phyloP scores from a whole-genome alignment of 2,329 filamentous ascomycete genomes.

The Intubia oerlemansii region DNA sequence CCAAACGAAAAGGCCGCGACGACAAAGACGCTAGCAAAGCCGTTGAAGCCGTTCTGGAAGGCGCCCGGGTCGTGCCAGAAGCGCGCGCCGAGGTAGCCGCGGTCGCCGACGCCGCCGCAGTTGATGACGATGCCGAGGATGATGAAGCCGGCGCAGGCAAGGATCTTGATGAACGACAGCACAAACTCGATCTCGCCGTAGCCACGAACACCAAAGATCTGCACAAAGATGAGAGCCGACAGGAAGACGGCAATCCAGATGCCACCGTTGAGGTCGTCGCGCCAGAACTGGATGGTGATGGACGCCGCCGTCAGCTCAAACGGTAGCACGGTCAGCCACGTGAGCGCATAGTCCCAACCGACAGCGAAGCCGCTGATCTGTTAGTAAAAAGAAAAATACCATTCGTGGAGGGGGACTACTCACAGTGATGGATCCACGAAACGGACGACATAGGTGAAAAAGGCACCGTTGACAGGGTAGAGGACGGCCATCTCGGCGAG shows the following conservation, averaged over 20 bases:
- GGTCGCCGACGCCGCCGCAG: constrained; percentile 30
- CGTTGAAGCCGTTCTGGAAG: constrained; percentile 27
- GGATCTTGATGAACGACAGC: constrained; percentile 34
- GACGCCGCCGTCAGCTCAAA: constrained; percentile 32
- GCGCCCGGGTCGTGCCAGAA: constrained; percentile 39
- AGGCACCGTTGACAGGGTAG: constrained; percentile 39
- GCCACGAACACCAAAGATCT: constrained; percentile 34
- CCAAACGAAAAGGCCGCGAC: constrained; percentile 28
- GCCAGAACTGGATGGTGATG: constrained; percentile 32
- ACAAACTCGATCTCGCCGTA: constrained; percentile 38
- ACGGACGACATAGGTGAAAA: constrained; percentile 37
- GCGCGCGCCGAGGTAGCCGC: constrained; percentile 36
- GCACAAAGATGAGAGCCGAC: constrained; percentile 25
- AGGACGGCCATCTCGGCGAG: constrained; percentile 37
- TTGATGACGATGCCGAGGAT: constrained; percentile 39
- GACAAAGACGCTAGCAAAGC: constrained; percentile 28
- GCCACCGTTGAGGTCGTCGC: constrained; percentile 24
- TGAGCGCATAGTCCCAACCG: constrained; percentile 30
- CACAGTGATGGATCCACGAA: constrained; percentile 40
- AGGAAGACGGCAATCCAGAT: constrained; percentile 37
- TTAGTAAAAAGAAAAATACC: no score
- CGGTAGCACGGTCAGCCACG: constrained; percentile 26
- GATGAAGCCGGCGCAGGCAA: constrained; percentile 40
- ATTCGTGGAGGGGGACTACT: no score
- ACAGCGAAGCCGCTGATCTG: constrained; percentile 32